Evolutionary conservation across 2,329 filamentous ascomycete species (phyloP).

Genomic region (Mollisia scopiformis): DNA sequence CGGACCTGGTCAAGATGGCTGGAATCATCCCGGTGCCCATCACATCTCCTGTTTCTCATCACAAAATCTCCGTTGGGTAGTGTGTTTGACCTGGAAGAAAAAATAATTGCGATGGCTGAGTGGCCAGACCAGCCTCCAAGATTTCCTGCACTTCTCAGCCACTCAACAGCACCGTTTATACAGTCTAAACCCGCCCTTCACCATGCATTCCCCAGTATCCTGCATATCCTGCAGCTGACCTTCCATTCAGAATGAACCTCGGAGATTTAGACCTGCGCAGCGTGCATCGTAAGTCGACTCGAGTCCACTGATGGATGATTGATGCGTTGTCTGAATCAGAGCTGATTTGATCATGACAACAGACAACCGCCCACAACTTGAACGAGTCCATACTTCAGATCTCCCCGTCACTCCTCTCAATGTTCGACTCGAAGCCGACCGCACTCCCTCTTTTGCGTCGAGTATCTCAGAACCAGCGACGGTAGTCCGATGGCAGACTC

Average conservation of each 20-base stretch:
- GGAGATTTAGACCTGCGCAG: constrained; percentile 26
- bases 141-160: constrained; percentile 19
- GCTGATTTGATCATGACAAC: background rate
- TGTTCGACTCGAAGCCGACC: constrained; percentile 26
- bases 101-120: constrained; percentile 27
- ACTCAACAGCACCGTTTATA: constrained; percentile 27
- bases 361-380: constrained; percentile 31
- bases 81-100: constrained; percentile 18
- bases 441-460: constrained; percentile 29
- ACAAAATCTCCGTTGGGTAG: constrained; percentile 13
- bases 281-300: constrained; percentile 28
- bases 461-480: constrained; percentile 29
- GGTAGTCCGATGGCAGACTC: constrained; percentile 33
- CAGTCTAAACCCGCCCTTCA: constrained; percentile 20
- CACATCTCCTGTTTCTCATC: constrained; percentile 14
- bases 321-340: constrained; percentile 9
- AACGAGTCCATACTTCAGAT: constrained; percentile 24
- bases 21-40: constrained; percentile 16
- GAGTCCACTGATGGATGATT: constrained; percentile 16
- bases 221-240: constrained; percentile 29
- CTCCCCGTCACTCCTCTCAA: constrained; percentile 26
- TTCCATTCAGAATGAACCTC: constrained; percentile 33
- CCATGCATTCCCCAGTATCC: constrained; percentile 31
- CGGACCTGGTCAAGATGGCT: constrained; percentile 10
- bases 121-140: constrained; percentile 17